Evolutionary conservation across 345 rosid species (phyloP), one percentile per base, ranked within the genome.

Genomic region (Brassica nigra): DNA sequence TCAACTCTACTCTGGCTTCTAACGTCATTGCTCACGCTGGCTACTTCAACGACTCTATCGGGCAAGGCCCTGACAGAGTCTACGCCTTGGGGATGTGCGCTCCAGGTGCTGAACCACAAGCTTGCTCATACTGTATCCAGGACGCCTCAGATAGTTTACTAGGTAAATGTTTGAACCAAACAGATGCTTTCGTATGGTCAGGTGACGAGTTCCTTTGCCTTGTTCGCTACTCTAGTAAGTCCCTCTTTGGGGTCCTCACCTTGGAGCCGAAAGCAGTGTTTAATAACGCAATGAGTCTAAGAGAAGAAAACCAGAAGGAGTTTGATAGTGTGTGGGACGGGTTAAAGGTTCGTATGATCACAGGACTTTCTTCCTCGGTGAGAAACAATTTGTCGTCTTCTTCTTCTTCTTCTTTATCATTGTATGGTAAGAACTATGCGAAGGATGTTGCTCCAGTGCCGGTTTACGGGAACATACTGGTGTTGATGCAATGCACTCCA

Each of bases 191-290:
- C 18, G 70, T 68, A 23, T 84, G 88, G 85, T 31, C 12, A 8
- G 86, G 84, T 16, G 5, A 55, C 0, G 23, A 66, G 6, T 58
- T 14, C 31, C 34, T 62, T 42, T 88, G 92, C 62, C 66, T 81
- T 77, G 63, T 86, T 8, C 86, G 87, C 6, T 89, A 89, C 77
- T 27, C 91, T 20, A 81, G 70, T 68, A 61, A 62, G 8, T 36
- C 78, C 15, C 16, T 84, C 57, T 71, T 27, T 0, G 81, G 84
- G 1, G 1, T 15, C 6, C 18, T 39, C 15, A 64, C 15, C 8
- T 6, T 6, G 52, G 62, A 69, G 9, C 83, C 77, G 0, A 2
- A 0, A 20, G 0, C 1, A 0, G 18, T 0, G 4, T 16, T 8
- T 1, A 1, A 6, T 66, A 80, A 80, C 62, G 0, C 0, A 0